phyloP scores from a whole-genome alignment of 306 rosid genomes.

The Trifolium subterraneum region DNA sequence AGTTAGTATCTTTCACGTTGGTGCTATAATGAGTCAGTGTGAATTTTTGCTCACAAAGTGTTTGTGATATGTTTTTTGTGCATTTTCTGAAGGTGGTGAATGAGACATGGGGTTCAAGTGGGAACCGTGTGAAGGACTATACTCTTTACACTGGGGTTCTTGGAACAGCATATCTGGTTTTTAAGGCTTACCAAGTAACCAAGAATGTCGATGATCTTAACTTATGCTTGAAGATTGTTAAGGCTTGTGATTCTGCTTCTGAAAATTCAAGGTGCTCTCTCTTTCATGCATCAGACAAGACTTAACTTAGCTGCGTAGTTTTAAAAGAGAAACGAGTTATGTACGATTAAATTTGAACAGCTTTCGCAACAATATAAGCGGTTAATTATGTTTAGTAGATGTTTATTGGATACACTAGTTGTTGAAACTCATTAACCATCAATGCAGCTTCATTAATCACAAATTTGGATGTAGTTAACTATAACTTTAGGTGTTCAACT shows the following conservation, averaged over 20 bases:
- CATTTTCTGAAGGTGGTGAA: slow-evolving; percentile 64
- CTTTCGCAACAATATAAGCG: background rate
- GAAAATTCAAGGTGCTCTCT: slow-evolving; percentile 59
- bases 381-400: background rate
- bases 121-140: slow-evolving; percentile 65
- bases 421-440: background rate
- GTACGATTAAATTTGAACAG: background rate
- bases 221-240: slow-evolving; percentile 68
- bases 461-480: background rate
- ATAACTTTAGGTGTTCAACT: too few species aligned
- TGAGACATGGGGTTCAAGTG: slow-evolving; percentile 69
- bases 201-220: slow-evolving; percentile 64
- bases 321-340: background rate
- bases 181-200: slow-evolving; percentile 70
- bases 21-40: slow-evolving; percentile 32
- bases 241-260: slow-evolving; percentile 80
- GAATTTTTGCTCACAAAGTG: slow-evolving; percentile 4
- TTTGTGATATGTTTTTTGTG: slow-evolving; percentile 35
- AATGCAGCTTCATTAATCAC: background rate
- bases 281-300: slow-evolving; percentile 1
- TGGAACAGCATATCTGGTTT: slow-evolving; percentile 75
- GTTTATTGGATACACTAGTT: background rate
- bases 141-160: slow-evolving; percentile 76
- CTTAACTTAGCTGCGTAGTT: slow-evolving; percentile 9
- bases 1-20: slow-evolving; percentile 26